Base-by-base conservation (phyloP, 225 moss, liverwort and hornwort species). In the Anthoceros angustus region DNA sequence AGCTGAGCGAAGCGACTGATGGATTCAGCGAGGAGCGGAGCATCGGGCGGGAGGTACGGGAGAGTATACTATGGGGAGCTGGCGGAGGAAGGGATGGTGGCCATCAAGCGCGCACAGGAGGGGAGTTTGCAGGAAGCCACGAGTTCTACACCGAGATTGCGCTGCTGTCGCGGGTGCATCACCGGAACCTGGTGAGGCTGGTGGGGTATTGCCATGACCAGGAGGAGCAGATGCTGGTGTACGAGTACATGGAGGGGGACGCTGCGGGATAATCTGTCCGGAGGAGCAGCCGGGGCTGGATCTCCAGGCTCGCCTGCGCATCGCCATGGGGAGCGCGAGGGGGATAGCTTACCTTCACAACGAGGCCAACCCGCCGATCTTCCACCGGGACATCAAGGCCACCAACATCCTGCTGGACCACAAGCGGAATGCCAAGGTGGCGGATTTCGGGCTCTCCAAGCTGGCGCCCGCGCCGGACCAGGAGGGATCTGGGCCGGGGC, bases 141-240 rank as follows among this genome's bases (percentile, higher is more conserved):
- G 88, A 88, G 42, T 86, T 86, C n/a, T 86, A 88, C 74, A 88
- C 80, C 6, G 86, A 88, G 73, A 88, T 88, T 18, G 81, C 77
- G 66, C 68, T 88, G 45, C 41, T 88, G 8, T 88, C 88, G 2
- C 81, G 10, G n/a, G 88, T 88, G 12, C 88, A 88, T 40, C 88
- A 88, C 61, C 62, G 83, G 5, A 88, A 88, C 48, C 78, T 86
- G 0, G 86, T 88, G 6, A 69, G 77, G 65, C 75, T 88, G 2
- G 74, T 81, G 38, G 86, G 88, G 25, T 88, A 79, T 43, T 88
- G 88, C 15, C 75, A 81, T 20, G 88, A 88, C 38, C 79, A 72
- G 83, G 83, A n/a, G n/a, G 88, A 88, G 74, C 88, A 88, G 81
- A 80, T 88, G 87, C 71, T 88, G 72, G 87, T 87, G 67, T 87